Evolutionary conservation across 495 filamentous ascomycete species (phyloP).

Genomic region (Talaromyces proteolyticus): DNA sequence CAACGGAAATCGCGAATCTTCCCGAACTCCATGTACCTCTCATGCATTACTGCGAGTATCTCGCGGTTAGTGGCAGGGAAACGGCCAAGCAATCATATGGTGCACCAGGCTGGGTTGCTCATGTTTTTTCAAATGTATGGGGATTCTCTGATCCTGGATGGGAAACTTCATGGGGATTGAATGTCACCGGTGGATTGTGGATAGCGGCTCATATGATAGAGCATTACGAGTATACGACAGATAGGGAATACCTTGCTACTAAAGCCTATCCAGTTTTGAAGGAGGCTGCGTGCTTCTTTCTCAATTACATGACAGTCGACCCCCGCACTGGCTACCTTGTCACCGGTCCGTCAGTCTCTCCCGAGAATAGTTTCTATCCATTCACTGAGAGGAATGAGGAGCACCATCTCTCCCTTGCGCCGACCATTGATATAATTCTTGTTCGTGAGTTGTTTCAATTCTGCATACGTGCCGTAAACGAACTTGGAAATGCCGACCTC

Average conservation of each 20-base stretch:
- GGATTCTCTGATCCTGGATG: constrained; percentile 31
- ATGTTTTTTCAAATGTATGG: constrained; percentile 38
- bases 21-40: constrained; percentile 11
- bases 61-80: constrained; percentile 19
- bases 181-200: constrained; percentile 34
- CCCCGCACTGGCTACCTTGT: constrained; percentile 21
- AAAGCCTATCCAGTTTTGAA: constrained; percentile 17
- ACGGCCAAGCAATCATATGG: constrained; percentile 32
- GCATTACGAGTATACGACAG: constrained; percentile 26
- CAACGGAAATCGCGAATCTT: constrained; percentile 29
- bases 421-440: not conserved
- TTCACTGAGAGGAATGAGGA: not conserved
- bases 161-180: constrained; percentile 32
- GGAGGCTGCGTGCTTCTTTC: constrained; percentile 19
- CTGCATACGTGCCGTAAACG: not conserved
- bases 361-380: constrained; percentile 28
- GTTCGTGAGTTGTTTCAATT: not conserved
- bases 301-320: constrained; percentile 14
- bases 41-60: constrained; percentile 32
- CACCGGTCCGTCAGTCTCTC: constrained; percentile 31
- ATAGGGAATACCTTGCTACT: constrained; percentile 16
- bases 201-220: constrained; percentile 28
- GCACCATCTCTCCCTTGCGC: not conserved
- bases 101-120: constrained; percentile 20
- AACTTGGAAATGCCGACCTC: not conserved